phyloP scores from a whole-genome alignment of 2,329 filamentous ascomycete genomes.

The Cylindrodendrum hubeiense region DNA sequence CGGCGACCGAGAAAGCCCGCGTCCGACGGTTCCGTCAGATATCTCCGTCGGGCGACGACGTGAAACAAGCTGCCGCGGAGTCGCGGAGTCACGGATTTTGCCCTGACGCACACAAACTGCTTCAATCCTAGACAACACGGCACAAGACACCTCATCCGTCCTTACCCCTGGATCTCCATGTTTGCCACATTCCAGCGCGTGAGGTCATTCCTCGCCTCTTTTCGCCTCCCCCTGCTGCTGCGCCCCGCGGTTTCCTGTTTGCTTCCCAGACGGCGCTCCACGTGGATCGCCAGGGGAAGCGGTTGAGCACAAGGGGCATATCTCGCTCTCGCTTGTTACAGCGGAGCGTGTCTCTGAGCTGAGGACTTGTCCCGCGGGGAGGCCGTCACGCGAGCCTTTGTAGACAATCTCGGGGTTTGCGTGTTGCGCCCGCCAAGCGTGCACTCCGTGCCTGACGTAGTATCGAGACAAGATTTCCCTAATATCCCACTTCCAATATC shows the following conservation, averaged over 20 bases:
- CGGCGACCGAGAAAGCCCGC: not conserved
- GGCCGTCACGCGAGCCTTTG: not conserved
- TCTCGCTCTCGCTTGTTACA: conserved; percentile 1
- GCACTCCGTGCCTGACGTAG: not conserved
- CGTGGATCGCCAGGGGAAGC: conserved; percentile 11
- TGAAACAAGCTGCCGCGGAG: not conserved
- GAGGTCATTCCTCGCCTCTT: conserved; percentile 33
- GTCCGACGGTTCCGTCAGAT: not conserved
- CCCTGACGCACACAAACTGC: not conserved
- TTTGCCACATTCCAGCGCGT: conserved; percentile 42
- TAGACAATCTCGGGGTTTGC: not conserved
- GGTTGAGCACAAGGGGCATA: not conserved
- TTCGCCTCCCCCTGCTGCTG: conserved; percentile 37
- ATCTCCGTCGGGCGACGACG: not conserved
- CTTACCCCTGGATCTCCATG: conserved; percentile 10
- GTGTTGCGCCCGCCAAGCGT: not conserved
- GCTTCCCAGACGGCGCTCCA: not conserved
- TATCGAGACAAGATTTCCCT: not conserved
- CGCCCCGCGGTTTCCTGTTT: conserved; percentile 16
- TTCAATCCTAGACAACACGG: conserved; percentile 11
- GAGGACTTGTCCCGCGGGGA: conserved; percentile 1
- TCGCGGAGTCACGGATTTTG: not conserved
- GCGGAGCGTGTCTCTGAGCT: not conserved
- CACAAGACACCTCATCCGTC: not conserved
- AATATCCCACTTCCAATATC: not conserved